Base-by-base conservation (phyloP, 2,329 filamentous ascomycete species). In the Penicillium sumatraense region DNA sequence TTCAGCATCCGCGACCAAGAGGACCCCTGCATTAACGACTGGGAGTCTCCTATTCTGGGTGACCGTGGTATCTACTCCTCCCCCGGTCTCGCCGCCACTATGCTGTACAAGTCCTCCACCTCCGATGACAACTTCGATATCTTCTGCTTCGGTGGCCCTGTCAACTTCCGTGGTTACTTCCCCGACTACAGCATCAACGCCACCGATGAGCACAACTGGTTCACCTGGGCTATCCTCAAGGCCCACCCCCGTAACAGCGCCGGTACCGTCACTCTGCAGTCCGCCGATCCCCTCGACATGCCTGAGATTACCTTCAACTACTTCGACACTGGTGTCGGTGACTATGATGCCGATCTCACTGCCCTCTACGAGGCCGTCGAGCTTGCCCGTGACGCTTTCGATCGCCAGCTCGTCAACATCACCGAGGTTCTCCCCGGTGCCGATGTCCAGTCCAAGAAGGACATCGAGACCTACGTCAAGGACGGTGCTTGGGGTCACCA, bases 261-360 rank as follows among this genome's bases (percentile, higher is more conserved):
- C 5, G 89, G 89, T 8, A 82, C 80, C 1, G 87, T 91, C 3
- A 80, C 72, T 3, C 81, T 91, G 5, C 77, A 76, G 14, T 86
- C 84, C 0, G 73, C 81, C 0, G 82, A 90, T 65, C 87, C 88
- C 0, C 81, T 83, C 1, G 87, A 89, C 51, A 75, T 79, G 3
- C 88, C 89, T 0, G 69, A 81, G 5, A 88, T 90, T 60, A 75
- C 77, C 47, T 89, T 86, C 75, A 83, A 85, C 69, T 87, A 81
- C 70, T 87, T 72, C 38, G 74, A 68, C 21, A 75, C 73, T 35
- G 73, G 77, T 3, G 72, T 71, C 0, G 60, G 55, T 7, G 60
- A 58, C 36, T 61, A 58, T 33, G 45, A 49, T 6, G 51, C 52
- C 10, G 59, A 62, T 36, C 51, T 62, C 6, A 31, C 51, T 21